Percentiles rank a stretch among this genome's conserved stretches.
phyloP scores from a whole-genome alignment of 106 monocot genomes.

The Allium fistulosum region DNA sequence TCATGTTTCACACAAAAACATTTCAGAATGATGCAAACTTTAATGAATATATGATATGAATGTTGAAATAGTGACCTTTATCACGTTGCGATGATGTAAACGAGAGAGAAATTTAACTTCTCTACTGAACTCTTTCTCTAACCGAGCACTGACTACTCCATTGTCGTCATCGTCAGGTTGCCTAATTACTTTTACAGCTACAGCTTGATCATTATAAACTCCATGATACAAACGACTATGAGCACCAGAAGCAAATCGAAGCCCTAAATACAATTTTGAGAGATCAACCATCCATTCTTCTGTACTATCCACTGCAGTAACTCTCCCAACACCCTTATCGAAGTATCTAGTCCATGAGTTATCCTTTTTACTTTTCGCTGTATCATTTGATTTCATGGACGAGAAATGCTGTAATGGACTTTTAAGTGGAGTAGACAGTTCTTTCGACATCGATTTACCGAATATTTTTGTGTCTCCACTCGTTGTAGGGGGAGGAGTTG shows the following conservation, averaged over 20 bases:
- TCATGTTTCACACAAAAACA: too few relatives aligned
- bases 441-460: conserved; percentile 23
- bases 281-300: conserved; percentile 53
- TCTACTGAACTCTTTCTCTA: conserved; percentile 66
- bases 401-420: conserved; percentile 22
- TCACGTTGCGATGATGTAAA: conserved; percentile 60
- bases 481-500: conserved; percentile 45
- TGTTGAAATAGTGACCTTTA: conserved; percentile 33
- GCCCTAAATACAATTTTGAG: conserved; percentile 59
- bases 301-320: conserved; percentile 40
- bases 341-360: conserved; percentile 43
- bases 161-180: conserved; percentile 71
- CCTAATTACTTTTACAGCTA: conserved; percentile 72
- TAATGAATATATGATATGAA: too few relatives aligned
- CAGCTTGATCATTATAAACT: conserved; percentile 56
- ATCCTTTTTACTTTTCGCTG: conserved; percentile 33
- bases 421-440: conserved; percentile 10
- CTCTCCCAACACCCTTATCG: conserved; percentile 51
- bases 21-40: too few relatives aligned
- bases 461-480: conserved; percentile 23
- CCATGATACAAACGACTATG: conserved; percentile 68
- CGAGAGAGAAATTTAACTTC: conserved; percentile 50
- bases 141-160: conserved; percentile 37
- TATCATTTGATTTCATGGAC: conserved; percentile 20
- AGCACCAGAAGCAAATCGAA: conserved; percentile 61